phyloP scores from a whole-genome alignment of 352 stramenopile genomes.

The Phytophthora cactorum region DNA sequence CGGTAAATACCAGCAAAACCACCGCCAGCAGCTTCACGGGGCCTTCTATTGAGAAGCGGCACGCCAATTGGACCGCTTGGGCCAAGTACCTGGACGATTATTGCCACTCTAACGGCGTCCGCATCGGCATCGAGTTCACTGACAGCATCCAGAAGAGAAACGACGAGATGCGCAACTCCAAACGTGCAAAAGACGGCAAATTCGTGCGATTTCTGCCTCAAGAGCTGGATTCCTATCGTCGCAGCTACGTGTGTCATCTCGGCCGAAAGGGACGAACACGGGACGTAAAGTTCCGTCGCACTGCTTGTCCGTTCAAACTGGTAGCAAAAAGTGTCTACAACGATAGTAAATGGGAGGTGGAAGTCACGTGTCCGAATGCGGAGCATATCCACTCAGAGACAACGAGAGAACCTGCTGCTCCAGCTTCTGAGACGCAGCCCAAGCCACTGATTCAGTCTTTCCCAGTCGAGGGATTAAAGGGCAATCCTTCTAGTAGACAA shows the following conservation, averaged over 20 bases:
- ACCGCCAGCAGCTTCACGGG: constrained; percentile 1
- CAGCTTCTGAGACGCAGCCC: not conserved
- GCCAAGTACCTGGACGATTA: constrained; percentile 15
- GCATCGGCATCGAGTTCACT: constrained; percentile 17
- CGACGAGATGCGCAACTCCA: constrained; percentile 14
- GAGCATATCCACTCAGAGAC: constrained; percentile 12
- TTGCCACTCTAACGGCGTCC: constrained; percentile 6
- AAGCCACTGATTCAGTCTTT: not conserved
- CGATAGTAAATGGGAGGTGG: constrained; percentile 9
- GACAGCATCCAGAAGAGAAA: constrained; percentile 20
- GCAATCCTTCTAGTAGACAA: constrained; percentile 4
- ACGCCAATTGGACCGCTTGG: constrained; percentile 12
- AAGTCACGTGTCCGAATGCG: constrained; percentile 6
- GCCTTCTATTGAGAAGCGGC: constrained; percentile 7
- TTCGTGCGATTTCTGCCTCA: constrained; percentile 4
- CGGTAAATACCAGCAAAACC: not conserved
- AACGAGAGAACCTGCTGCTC: not conserved
- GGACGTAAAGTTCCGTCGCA: constrained; percentile 15
- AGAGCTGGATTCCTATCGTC: constrained; percentile 16
- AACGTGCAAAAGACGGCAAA: constrained; percentile 14
- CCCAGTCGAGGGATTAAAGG: not conserved
- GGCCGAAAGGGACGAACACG: constrained; percentile 12
- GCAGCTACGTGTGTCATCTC: constrained; percentile 17
- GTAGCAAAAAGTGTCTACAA: constrained; percentile 10
- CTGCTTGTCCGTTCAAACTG: constrained; percentile 17